Base-by-base conservation (phyloP, 768 basidiomycete genomes). In the Mycena epipterygia region DNA sequence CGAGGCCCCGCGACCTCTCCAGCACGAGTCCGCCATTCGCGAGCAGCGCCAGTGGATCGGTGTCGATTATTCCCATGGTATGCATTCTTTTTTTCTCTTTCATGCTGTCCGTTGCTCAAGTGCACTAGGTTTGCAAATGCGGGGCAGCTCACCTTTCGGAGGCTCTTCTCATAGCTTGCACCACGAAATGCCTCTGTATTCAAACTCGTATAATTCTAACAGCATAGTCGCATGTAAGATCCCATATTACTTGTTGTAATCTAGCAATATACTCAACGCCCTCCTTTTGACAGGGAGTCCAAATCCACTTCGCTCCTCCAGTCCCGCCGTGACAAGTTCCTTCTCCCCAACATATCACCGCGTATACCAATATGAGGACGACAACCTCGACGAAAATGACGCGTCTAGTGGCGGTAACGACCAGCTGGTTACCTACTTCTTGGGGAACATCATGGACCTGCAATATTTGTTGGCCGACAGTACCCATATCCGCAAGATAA, bases 171-270 rank as follows among this genome's bases (percentile, higher is more conserved):
- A 56, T 56, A 48, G 59, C 63, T 68, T 66, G 35, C 71, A 73
- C 59, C 44, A 52, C 71, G 71, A 68, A 46, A 33, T 67, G 60
- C n/a, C n/a, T n/a, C n/a, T n/a, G n/a, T 71, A 67, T 51, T 23
- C 61, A 30, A 39, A 23, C 39, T 25, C 55, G 25, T 60, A 68
- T 68, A 64, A 72, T 68, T 52, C 59, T 35, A 82, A 79, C 90
- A 89, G 85, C 83, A 82, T 90, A 89, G 88, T 87, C 80, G 81
- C 88, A 87, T 90, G 91, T 92, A 91, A 92, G 91, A 88, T 81
- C 76, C 82, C 84, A 76, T 89, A 89, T 86, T 90, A 84, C 89
- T 85, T 87, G 82, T 84, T n/a, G 84, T 87, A 86, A 86, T 89
- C 83, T 73, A 87, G 89, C 88, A 90, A 89, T 86, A 84, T 88